Evolutionary conservation across 1,139 yeast genomes (phyloP), one percentile per base, ranked within the genome.

Genomic region (Scheffersomyces segobiensis): DNA sequence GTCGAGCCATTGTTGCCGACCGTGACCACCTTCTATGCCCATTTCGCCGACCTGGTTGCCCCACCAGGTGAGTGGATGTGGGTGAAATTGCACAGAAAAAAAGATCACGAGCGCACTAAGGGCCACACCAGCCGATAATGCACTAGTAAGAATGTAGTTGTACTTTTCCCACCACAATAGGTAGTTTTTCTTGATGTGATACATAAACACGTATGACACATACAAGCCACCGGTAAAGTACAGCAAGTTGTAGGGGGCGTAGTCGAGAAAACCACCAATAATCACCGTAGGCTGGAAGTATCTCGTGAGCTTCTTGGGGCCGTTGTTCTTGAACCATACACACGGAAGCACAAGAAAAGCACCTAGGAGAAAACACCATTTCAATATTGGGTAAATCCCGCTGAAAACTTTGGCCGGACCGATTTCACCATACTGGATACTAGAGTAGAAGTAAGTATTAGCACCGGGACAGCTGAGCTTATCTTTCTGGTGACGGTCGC

Each of bases 81-180:
- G 74, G 54, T 80, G 77, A 61, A 76, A 82, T 63, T 82, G 84
- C 8, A 85, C 84, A 1, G 86, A 79, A 65, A 87, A 84, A 71
- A 86, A 79, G 50, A 86, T 83, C 54, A 86, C 69, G 47, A 86
- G 70, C 0, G 87, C 83, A 61, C 84, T 73, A 58, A 85, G 80
- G 0, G 89, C 89, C 49, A 85, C 81, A 22, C 90, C 91, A 2
- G 89, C 86, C 7, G 81, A 74, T 52, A 87, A 70, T 2, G 85
- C 89, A 18, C 87, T 78, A 18, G 69, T 61, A 48, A 87, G 72
- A 12, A 88, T 81, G 67, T 87, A 88, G 65, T 84, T 86, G 71
- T 87, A 88, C 69, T 83, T 85, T 60, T 83, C 87, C 87, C 89
- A 87, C 88, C 89, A 84, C 26, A 78, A 71, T 21, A 76, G 64